phyloP scores from a whole-genome alignment of 352 stramenopile species.

The Pythium phragmitis region DNA sequence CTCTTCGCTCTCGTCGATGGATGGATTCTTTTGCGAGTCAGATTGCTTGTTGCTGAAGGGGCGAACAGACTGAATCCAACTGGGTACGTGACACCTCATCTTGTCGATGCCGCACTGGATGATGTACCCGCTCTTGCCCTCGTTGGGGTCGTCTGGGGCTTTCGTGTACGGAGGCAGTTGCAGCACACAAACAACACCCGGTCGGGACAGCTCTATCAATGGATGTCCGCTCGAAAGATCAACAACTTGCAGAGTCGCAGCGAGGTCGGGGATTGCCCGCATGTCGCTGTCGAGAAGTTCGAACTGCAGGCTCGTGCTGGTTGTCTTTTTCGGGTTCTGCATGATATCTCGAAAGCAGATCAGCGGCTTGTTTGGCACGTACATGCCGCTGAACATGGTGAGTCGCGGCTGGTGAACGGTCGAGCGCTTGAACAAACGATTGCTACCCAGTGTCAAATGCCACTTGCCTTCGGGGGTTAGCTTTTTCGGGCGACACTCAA shows the following conservation, averaged over 20 bases:
- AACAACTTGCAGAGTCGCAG: conserved; percentile 59
- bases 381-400: conserved; percentile 48
- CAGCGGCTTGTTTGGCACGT: conserved; percentile 66
- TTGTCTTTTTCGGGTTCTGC: conserved; percentile 40
- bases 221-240: conserved; percentile 34
- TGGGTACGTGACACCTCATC: conserved; percentile 43
- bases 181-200: conserved; percentile 40
- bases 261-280: conserved; percentile 28
- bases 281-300: conserved; percentile 23
- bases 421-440: conserved; percentile 40
- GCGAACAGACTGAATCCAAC: conserved; percentile 47
- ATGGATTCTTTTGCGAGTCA: conserved; percentile 3
- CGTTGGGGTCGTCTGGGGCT: conserved; percentile 22
- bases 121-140: conserved; percentile 43
- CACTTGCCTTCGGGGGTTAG: conserved; percentile 49
- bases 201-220: conserved; percentile 30
- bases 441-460: conserved; percentile 56
- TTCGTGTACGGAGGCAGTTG: conserved; percentile 44
- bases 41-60: conserved; percentile 32
- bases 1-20: conserved; percentile 19
- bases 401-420: conserved; percentile 38
- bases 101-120: conserved; percentile 66
- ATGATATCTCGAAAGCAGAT: conserved; percentile 68
- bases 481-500: conserved; percentile 42
- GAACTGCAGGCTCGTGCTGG: conserved; percentile 51